phyloP scores from a whole-genome alignment of 1,284 basidiomycete species.

The Moesziomyces sp. region DNA sequence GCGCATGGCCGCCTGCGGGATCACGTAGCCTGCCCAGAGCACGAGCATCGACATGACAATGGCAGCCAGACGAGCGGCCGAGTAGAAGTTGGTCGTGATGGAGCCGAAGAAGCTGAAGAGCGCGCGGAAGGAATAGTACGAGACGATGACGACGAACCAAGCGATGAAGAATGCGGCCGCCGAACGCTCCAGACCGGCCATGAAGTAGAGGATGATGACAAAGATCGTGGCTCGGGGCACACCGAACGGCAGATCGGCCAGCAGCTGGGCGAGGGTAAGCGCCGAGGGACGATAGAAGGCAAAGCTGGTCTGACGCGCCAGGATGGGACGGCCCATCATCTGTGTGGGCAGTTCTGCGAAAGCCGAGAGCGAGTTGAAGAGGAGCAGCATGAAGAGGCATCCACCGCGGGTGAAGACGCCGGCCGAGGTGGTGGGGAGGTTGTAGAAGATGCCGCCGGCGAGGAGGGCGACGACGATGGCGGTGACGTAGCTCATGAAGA shows the following conservation, averaged over 20 bases:
- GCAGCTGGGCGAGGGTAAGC: slow-evolving; percentile 50
- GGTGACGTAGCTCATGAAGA: slow-evolving; percentile 71
- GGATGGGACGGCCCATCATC: slow-evolving; percentile 56
- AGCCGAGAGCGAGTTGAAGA: slow-evolving; percentile 70
- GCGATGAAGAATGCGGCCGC: slow-evolving; percentile 70
- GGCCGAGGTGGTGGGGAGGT: slow-evolving; percentile 68
- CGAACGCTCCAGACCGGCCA: slow-evolving; percentile 46
- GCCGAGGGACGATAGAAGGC: slow-evolving; percentile 66
- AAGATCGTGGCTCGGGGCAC: slow-evolving; percentile 68
- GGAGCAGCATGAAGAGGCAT: slow-evolving; percentile 76
- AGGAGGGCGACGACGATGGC: slow-evolving; percentile 75
- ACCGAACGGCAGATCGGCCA: slow-evolving; percentile 69
- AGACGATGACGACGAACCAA: slow-evolving; percentile 70
- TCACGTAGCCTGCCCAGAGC: slow-evolving; percentile 57
- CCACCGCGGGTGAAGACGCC: slow-evolving; percentile 83
- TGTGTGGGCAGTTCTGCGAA: slow-evolving; percentile 57
- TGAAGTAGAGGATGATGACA: slow-evolving; percentile 68
- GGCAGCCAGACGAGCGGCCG: slow-evolving; percentile 55
- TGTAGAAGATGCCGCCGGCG: slow-evolving; percentile 83
- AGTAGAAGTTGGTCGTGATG: slow-evolving; percentile 51
- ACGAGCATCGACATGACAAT: slow-evolving; percentile 56
- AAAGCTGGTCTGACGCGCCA: slow-evolving; percentile 52
- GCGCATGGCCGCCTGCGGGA: slow-evolving; percentile 75
- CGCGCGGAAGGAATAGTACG: slow-evolving; percentile 57
- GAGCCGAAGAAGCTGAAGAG: slow-evolving; percentile 57